Evolutionary conservation across 495 filamentous ascomycete species (phyloP).

Genomic region (Aspergillus leporis): DNA sequence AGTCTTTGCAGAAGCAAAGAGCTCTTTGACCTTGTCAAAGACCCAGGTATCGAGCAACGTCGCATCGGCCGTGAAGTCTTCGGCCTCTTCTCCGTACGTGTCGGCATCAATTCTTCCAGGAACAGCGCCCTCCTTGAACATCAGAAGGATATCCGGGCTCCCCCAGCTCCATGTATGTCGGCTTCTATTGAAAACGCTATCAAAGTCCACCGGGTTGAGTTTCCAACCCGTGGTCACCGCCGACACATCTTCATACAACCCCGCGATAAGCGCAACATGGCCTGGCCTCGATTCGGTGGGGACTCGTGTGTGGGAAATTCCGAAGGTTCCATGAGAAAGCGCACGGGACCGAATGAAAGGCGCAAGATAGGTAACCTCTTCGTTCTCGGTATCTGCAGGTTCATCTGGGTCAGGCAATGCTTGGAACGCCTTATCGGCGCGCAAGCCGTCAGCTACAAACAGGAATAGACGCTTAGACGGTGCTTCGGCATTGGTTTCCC

Average conservation of each 20-base stretch:
- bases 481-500: conserved; percentile 58
- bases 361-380: conserved; percentile 73
- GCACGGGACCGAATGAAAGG: conserved; percentile 91
- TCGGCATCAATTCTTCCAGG: conserved; percentile 82
- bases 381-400: conserved; percentile 42
- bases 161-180: conserved; percentile 99
- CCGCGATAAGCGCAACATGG: conserved; percentile 96
- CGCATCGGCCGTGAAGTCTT: conserved; percentile 87
- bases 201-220: conserved; percentile 96
- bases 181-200: conserved; percentile 97
- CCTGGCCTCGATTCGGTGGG: conserved; percentile 97
- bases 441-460: conserved; percentile 95
- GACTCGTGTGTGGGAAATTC: conserved; percentile 95
- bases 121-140: conserved; percentile 95
- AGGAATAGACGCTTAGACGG: conserved; percentile 90
- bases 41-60: conserved; percentile 88
- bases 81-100: conserved; percentile 78
- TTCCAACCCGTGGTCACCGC: conserved; percentile 99
- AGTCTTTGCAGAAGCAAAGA: conserved; percentile 76
- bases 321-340: conserved; percentile 91
- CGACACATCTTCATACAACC: conserved; percentile 97
- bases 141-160: conserved; percentile 93
- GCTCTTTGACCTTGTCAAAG: conserved; percentile 84
- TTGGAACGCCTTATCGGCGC: conserved; percentile 98
- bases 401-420: conserved; percentile 81